A percentile compares a stretch with the other conserved stretches of the same genome.
phyloP scores from a whole-genome alignment of 139 green algal genomes.

The Tetraselmis striata region DNA sequence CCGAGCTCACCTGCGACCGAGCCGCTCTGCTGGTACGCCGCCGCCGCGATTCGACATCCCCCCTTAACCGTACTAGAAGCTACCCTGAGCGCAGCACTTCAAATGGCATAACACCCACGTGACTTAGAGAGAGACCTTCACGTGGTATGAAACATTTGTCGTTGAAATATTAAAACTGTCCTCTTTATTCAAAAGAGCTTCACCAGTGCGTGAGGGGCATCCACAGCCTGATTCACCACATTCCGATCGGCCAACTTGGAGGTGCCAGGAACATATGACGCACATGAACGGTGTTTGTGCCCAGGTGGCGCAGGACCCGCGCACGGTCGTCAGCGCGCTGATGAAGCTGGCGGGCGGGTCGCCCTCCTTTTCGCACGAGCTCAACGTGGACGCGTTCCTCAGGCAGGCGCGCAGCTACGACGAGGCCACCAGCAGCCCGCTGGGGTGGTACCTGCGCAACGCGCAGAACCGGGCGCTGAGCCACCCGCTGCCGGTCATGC shows the following conservation, averaged over 20 bases:
- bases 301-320: slow-evolving; percentile 17
- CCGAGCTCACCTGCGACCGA: slow-evolving; percentile 93
- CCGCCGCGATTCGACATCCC: too few relatives aligned
- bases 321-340: slow-evolving; percentile 70
- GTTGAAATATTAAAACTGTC: too few relatives aligned
- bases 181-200: too few relatives aligned
- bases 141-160: too few relatives aligned
- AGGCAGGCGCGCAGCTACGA: slow-evolving; percentile 78
- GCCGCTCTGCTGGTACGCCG: slow-evolving; percentile 78
- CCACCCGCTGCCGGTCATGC: slow-evolving; percentile 84
- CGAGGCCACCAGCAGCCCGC: slow-evolving; percentile 53
- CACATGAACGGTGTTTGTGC: too few relatives aligned
- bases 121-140: too few relatives aligned
- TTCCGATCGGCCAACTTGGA: too few relatives aligned
- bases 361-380: slow-evolving; percentile 65
- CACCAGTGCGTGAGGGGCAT: too few relatives aligned
- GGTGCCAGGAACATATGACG: too few relatives aligned
- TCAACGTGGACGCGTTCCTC: slow-evolving; percentile 93
- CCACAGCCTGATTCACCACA: too few relatives aligned
- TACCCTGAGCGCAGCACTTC: not conserved
- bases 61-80: slow-evolving; percentile 6
- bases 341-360: slow-evolving; percentile 94
- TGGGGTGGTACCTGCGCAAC: slow-evolving; percentile 81
- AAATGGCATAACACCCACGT: too few relatives aligned
- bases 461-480: slow-evolving; percentile 74